A percentile compares a stretch with the other conserved stretches of the same genome.
phyloP scores from a whole-genome alignment of 148 eudicot species.

The Chenopodium album region DNA sequence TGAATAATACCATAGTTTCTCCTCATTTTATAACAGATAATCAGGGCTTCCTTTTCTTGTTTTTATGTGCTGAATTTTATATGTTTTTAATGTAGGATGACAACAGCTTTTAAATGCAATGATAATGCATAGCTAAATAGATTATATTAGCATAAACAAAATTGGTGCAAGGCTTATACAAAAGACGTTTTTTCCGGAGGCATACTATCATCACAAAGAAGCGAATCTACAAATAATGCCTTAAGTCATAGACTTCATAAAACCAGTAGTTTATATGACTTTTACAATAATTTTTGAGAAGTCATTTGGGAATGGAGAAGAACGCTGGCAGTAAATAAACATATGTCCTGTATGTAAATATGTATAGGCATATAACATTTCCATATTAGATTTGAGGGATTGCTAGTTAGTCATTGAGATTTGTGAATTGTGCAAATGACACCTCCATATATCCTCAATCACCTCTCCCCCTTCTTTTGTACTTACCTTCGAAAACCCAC shows the following conservation, averaged over 20 bases:
- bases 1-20: no score
- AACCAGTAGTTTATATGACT: no score
- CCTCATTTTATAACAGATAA: no score
- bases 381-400: background rate
- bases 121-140: background rate
- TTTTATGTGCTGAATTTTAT: no score
- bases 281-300: background rate
- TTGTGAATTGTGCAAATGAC: background rate
- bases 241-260: background rate
- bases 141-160: background rate
- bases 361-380: slow-evolving; percentile 4
- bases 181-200: background rate
- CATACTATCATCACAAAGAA: background rate
- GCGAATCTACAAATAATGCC: background rate
- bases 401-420: background rate
- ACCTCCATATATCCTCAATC: background rate
- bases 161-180: background rate
- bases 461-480: no score
- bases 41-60: no score
- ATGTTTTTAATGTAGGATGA: background rate
- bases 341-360: background rate
- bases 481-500: background rate
- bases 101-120: background rate
- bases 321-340: slow-evolving; percentile 31
- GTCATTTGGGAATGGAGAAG: background rate